Evolutionary conservation across 208 protist genomes (phyloP).

Genomic region (Trypanosoma rangeli): DNA sequence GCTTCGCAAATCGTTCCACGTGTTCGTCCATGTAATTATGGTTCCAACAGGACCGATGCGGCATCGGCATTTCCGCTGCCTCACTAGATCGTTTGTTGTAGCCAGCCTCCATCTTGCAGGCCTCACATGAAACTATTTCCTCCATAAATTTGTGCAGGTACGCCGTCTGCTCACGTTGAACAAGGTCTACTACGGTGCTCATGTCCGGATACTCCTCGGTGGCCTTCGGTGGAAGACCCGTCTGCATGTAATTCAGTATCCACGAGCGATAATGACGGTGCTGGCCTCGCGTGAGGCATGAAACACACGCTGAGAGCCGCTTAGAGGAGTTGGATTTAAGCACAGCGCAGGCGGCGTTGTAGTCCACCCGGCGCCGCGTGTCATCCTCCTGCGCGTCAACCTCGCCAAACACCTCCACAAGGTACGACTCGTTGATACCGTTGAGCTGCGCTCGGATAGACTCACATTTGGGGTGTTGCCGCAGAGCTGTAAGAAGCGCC

Average conservation of each 20-base stretch:
- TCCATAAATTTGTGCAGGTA: slow-evolving; percentile 46
- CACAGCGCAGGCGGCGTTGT: slow-evolving; percentile 26
- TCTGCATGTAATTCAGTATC: slow-evolving; percentile 36
- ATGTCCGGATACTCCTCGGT: slow-evolving; percentile 46
- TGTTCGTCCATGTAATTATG: slow-evolving; percentile 42
- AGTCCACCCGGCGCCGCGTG: slow-evolving; percentile 47
- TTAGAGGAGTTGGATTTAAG: slow-evolving; percentile 26
- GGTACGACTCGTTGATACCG: slow-evolving; percentile 14
- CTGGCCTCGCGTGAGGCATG: slow-evolving; percentile 67
- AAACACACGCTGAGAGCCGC: slow-evolving; percentile 43
- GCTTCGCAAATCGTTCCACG: slow-evolving; percentile 36
- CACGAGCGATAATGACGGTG: slow-evolving; percentile 51
- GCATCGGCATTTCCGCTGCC: background rate
- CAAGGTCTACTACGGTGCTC: slow-evolving; percentile 42
- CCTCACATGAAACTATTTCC: slow-evolving; percentile 29
- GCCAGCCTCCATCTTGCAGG: slow-evolving; percentile 18
- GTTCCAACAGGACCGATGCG: slow-evolving; percentile 32
- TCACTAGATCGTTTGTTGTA: slow-evolving; percentile 16
- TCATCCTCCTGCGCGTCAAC: slow-evolving; percentile 45
- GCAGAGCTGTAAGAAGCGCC: slow-evolving; percentile 9
- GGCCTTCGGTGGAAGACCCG: slow-evolving; percentile 18
- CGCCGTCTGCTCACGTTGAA: slow-evolving; percentile 47
- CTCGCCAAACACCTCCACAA: slow-evolving; percentile 33
- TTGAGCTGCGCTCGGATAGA: slow-evolving; percentile 7
- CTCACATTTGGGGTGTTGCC: slow-evolving; percentile 20